Base-by-base conservation (phyloP, 495 filamentous ascomycete genomes). In the Penicillium dipodomyicola region DNA sequence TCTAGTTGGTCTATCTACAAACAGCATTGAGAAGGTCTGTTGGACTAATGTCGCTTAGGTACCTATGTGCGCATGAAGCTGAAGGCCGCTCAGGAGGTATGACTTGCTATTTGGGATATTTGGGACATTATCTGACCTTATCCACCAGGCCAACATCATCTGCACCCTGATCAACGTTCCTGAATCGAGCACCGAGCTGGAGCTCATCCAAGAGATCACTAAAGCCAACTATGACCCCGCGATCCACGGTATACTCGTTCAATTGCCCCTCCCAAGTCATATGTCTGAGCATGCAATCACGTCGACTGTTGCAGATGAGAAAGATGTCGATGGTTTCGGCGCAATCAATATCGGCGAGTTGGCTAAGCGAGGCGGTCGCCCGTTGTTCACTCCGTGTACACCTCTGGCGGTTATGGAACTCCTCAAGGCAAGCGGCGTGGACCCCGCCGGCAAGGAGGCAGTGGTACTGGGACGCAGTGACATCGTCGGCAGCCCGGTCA, bases 31-130 rank as follows among this genome's bases (percentile, higher is more conserved):
- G 39, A 43, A 43, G 30, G 35, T 54, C 23, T 0, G 17, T 49
- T 32, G n/a, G 59, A 59, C 68, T 67, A 67, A 73, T 67, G 51
- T 60, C 65, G 50, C 60, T 46, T 65, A 94, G 89, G 87, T 69
- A 97, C 94, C 39, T 98, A 98, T 89, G 92, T 98, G 71, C 91
- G 91, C 76, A 98, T 98, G 94, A 98, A 98, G 77, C 72, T 97
- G 65, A 97, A 96, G 80, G 94, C 94, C 54, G 94, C 94, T 29
- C 82, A 92, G 70, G 93, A 98, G 82, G 90, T 93, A 77, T 49
- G 67, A 63, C 46, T 52, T 33, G 43, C 41, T 35, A 37, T 29
- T 42, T 41, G 48, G 52, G 45, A 45, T 29, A 37, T 23, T 19
- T 22, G 39, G 49, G 30, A 19, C 51, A 56, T 42, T 27, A 55